Conservation (phyloP, 345 rosid species). For the Boechera divaricarpa region DNA sequence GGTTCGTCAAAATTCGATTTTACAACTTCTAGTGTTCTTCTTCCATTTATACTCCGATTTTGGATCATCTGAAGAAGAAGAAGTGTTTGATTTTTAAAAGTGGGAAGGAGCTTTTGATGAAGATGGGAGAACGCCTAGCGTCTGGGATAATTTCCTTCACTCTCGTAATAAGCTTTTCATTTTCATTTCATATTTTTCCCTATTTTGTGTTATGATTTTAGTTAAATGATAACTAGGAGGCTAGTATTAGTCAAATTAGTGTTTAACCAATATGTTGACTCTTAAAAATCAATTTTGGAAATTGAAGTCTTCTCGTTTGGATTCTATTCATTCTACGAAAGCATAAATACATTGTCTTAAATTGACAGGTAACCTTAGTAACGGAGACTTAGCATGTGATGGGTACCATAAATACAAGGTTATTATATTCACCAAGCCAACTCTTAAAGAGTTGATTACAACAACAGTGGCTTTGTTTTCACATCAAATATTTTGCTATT, state of each 20-base stretch:
- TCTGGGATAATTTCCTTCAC: background rate
- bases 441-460: background rate
- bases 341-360: background rate
- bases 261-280: background rate
- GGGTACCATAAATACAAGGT: constrained; percentile 4
- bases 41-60: background rate
- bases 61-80: background rate
- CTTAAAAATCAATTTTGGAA: too few relatives aligned
- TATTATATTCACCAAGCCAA: background rate
- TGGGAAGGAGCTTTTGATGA: constrained; percentile 2
- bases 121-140: background rate
- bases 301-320: too few relatives aligned
- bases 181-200: too few relatives aligned
- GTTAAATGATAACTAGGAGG: background rate
- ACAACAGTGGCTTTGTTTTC: background rate
- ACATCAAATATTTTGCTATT: background rate
- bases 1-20: constrained; percentile 30
- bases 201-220: background rate
- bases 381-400: background rate
- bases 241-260: too few relatives aligned
- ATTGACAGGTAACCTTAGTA: background rate
- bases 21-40: background rate
- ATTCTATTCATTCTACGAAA: too few relatives aligned
- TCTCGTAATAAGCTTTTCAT: background rate
- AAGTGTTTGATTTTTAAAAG: background rate